phyloP scores from a whole-genome alignment of 139 green algal genomes.

The Edaphochlamys debaryana region DNA sequence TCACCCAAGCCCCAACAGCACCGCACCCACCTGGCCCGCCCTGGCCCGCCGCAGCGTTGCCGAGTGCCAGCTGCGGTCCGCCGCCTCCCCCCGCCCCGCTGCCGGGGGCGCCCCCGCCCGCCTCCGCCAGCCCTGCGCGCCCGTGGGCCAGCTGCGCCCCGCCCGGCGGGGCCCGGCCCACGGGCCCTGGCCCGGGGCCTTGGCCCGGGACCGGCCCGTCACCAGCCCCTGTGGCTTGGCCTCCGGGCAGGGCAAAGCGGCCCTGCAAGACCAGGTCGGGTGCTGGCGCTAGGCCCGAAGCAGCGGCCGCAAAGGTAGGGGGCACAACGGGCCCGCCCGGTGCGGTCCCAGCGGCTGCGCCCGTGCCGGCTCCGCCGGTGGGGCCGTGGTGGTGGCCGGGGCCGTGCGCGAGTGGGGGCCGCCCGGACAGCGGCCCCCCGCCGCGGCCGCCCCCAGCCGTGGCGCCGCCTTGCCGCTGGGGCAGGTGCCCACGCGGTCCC shows the following conservation, averaged over 20 bases:
- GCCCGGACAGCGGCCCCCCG: too few relatives aligned
- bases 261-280: slow-evolving; percentile 21
- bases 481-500: not conserved
- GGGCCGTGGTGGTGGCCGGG: not conserved
- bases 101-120: not conserved
- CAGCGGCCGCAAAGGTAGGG: not conserved
- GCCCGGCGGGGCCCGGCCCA: too few relatives aligned
- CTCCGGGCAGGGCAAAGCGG: slow-evolving; percentile 3
- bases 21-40: too few relatives aligned
- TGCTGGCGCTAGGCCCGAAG: not conserved
- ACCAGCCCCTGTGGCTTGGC: not conserved
- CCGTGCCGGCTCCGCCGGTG: not conserved
- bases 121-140: not conserved
- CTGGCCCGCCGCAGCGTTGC: not conserved
- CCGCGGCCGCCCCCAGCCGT: too few relatives aligned
- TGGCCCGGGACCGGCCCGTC: too few relatives aligned
- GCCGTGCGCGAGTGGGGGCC: not conserved
- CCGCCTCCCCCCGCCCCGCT: too few relatives aligned
- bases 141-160: slow-evolving; percentile 10
- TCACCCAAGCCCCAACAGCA: too few relatives aligned
- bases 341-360: not conserved
- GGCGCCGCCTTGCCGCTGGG: not conserved
- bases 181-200: too few relatives aligned
- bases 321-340: too few relatives aligned
- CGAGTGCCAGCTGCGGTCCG: too few relatives aligned